These are phyloP conservation scores for Fusarium falciforme DNA, from an alignment of 2,329 filamentous ascomycete species.

Conservation along the genomic window DNA sequence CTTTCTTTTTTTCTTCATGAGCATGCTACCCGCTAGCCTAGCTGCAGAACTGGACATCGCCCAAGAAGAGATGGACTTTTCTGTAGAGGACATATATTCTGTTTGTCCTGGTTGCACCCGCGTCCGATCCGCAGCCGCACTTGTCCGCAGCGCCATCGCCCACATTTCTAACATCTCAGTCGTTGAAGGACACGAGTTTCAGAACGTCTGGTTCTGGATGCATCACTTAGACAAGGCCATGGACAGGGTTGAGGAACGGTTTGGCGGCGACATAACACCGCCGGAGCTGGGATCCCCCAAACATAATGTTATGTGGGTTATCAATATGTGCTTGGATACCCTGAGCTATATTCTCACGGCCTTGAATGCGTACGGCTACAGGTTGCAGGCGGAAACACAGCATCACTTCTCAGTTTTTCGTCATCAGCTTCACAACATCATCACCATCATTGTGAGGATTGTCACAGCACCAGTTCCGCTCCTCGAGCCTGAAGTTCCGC, in stretches of 20 bases:
- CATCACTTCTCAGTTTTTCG: neutral
- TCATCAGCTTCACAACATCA: too few species aligned
- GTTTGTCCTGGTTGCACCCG: neutral
- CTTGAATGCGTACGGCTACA: neutral
- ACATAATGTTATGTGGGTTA: neutral
- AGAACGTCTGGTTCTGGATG: neutral
- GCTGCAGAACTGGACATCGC: neutral
- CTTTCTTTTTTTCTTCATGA: neutral
- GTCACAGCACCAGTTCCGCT: too few species aligned
- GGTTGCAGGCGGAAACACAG: neutral
- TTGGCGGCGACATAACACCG: neutral
- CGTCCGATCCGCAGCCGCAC: neutral
- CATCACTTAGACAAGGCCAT: neutral
- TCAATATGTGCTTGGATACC: neutral
- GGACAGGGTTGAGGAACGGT: neutral
- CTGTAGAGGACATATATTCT: neutral
- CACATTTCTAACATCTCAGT: neutral
- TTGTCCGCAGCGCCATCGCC: neutral
- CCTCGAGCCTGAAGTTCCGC: neutral
- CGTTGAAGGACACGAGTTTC: neutral
- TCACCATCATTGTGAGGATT: too few species aligned
- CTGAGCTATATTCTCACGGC: neutral
- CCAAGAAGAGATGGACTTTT: neutral
- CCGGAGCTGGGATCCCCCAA: neutral
- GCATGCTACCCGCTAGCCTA: neutral